phyloP scores from a whole-genome alignment of 179 eudicot species.

The Carnegiea gigantea region DNA sequence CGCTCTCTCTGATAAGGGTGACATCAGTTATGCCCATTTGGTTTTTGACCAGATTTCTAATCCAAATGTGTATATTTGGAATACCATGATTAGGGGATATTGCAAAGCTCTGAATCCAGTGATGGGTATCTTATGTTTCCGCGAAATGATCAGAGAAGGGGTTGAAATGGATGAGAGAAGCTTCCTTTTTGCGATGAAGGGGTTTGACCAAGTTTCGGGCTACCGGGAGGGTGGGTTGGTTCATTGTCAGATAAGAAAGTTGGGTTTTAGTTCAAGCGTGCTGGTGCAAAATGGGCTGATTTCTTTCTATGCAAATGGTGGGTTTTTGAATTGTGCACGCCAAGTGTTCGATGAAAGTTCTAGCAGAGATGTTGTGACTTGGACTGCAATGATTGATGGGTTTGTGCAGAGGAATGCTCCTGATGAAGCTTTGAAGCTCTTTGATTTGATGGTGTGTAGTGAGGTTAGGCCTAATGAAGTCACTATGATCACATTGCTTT shows the following conservation, averaged over 20 bases:
- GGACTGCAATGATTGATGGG: slow-evolving; percentile 74
- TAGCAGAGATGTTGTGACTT: slow-evolving; percentile 64
- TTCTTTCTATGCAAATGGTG: slow-evolving; percentile 41
- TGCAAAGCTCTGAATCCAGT: slow-evolving; percentile 28
- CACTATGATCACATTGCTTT: slow-evolving; percentile 60
- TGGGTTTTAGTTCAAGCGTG: slow-evolving; percentile 50
- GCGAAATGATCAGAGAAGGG: slow-evolving; percentile 41
- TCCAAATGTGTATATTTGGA: slow-evolving; percentile 71
- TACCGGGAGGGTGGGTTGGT: slow-evolving; percentile 41
- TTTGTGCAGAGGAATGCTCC: slow-evolving; percentile 40
- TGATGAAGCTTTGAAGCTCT: slow-evolving; percentile 63
- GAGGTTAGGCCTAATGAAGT: slow-evolving; percentile 61
- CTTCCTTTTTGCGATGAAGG: slow-evolving; percentile 61
- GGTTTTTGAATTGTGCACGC: slow-evolving; percentile 45
- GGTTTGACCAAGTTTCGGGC: slow-evolving; percentile 38
- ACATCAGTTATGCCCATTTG: slow-evolving; percentile 42
- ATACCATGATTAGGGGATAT: slow-evolving; percentile 66
- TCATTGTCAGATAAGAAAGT: slow-evolving; percentile 48
- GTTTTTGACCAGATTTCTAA: slow-evolving; percentile 41
- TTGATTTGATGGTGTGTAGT: slow-evolving; percentile 47
- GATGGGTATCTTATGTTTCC: slow-evolving; percentile 43
- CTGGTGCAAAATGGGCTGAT: slow-evolving; percentile 62
- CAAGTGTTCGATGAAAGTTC: slow-evolving; percentile 59
- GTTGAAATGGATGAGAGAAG: slow-evolving; percentile 59
- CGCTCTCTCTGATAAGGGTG: slow-evolving; percentile 48